Conservation (phyloP, 2,329 filamentous ascomycete genomes). For the Akanthomyces muscarius region DNA sequence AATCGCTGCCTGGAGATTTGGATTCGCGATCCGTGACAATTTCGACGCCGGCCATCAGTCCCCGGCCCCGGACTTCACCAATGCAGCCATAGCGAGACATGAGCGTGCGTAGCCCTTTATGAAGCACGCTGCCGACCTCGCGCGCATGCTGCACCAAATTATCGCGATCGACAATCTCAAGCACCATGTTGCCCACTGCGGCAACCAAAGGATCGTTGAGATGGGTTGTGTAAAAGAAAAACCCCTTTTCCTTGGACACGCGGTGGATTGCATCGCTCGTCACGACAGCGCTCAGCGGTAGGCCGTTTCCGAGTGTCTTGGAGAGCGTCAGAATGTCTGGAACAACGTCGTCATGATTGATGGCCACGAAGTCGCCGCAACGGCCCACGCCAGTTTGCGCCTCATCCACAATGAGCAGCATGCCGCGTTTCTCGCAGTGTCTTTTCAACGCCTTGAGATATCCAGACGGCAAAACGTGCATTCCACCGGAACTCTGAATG, state of each 20-base stretch:
- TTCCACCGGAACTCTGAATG: constrained; percentile 56
- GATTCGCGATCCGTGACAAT: constrained; percentile 49
- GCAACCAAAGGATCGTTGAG: constrained; percentile 59
- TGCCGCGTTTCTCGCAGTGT: constrained; percentile 52
- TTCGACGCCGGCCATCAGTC: constrained; percentile 55
- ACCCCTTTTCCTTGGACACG: constrained; percentile 45
- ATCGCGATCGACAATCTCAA: constrained; percentile 58
- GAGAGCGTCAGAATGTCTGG: constrained; percentile 57
- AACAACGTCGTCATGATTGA: constrained; percentile 50
- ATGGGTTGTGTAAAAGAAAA: constrained; percentile 58
- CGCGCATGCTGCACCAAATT: constrained; percentile 44
- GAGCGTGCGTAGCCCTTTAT: constrained; percentile 42
- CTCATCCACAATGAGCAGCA: constrained; percentile 60
- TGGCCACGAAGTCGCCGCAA: constrained; percentile 56
- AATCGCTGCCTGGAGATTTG: constrained; percentile 43
- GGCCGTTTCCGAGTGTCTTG: constrained; percentile 58
- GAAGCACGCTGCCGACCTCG: constrained; percentile 42
- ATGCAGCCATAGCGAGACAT: constrained; percentile 55
- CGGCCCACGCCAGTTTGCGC: constrained; percentile 58
- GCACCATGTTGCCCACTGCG: constrained; percentile 56
- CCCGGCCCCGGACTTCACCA: constrained; percentile 57
- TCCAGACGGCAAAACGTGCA: constrained; percentile 54
- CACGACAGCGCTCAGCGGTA: constrained; percentile 55
- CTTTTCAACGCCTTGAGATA: constrained; percentile 54
- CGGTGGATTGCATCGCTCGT: constrained; percentile 51